Evolutionary conservation across 371 early-diverging fungal species (phyloP).

Genomic region (Dinochytrium kinnereticum): DNA sequence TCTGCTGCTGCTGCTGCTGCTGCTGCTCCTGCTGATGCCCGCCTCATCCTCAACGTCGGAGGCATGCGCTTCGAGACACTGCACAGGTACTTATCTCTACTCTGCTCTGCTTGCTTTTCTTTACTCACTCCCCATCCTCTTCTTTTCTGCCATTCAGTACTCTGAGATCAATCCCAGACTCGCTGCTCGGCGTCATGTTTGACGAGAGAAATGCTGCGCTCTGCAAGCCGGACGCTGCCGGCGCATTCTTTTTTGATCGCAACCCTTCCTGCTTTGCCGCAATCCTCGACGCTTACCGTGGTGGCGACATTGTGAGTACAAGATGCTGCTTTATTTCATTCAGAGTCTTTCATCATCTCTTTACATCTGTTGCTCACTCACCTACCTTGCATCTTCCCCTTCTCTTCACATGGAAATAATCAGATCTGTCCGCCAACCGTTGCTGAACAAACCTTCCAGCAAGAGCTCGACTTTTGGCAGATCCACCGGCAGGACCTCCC

Average conservation of each 20-base stretch:
- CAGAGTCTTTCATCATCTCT: background rate
- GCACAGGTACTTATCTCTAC: slow-evolving; percentile 3
- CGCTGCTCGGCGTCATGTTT: slow-evolving; percentile 13
- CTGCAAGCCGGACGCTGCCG: slow-evolving; percentile 11
- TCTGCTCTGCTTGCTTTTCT: background rate
- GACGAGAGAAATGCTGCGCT: background rate
- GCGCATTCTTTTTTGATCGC: slow-evolving; percentile 20
- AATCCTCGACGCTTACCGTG: slow-evolving; percentile 16
- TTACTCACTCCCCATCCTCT: background rate
- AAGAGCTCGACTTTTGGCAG: slow-evolving; percentile 21
- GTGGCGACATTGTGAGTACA: slow-evolving; percentile 1
- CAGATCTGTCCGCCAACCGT: slow-evolving; percentile 19
- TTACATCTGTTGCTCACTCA: background rate
- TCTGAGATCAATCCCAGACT: slow-evolving; percentile 1
- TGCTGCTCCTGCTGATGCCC: background rate
- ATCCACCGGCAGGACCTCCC: background rate
- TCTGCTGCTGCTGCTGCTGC: too few relatives aligned
- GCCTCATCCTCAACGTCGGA: slow-evolving; percentile 14
- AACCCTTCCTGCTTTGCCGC: slow-evolving; percentile 9
- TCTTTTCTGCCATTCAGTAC: background rate
- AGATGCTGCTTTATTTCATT: background rate
- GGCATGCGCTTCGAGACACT: slow-evolving; percentile 7
- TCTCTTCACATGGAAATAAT: background rate
- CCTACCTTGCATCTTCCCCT: background rate
- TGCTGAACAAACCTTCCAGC: background rate